Percentiles rank a stretch among this genome's conserved stretches.
phyloP scores from a whole-genome alignment of 345 rosid species.

The Erucastrum elatum region DNA sequence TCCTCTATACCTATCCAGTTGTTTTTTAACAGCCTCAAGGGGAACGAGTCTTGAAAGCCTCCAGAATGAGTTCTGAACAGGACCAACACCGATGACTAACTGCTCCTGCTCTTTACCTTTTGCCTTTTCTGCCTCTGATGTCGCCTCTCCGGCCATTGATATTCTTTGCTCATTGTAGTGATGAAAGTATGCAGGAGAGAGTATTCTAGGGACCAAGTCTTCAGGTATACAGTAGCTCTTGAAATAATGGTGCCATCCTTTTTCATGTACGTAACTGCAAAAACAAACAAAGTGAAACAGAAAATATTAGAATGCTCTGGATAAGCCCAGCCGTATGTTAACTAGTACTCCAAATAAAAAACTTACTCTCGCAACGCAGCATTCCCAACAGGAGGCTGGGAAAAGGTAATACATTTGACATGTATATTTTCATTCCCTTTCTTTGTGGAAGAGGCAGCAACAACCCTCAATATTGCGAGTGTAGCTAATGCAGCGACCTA shows the following conservation, averaged over 20 bases:
- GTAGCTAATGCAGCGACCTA: slow-evolving; percentile 98
- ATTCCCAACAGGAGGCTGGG: slow-evolving; percentile 96
- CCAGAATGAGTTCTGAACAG: slow-evolving; percentile 91
- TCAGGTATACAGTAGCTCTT: slow-evolving; percentile 97
- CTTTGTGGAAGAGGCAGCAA: slow-evolving; percentile 72
- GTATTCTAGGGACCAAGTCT: slow-evolving; percentile 89
- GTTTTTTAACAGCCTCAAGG: slow-evolving; percentile 65
- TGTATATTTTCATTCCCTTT: slow-evolving; percentile 68
- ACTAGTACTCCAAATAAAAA: not conserved
- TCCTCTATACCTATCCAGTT: slow-evolving; percentile 59
- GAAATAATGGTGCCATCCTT: slow-evolving; percentile 94
- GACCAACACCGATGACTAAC: slow-evolving; percentile 90
- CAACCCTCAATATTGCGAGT: slow-evolving; percentile 90
- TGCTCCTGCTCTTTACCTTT: slow-evolving; percentile 63
- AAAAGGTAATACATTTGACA: slow-evolving; percentile 92
- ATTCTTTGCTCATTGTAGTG: slow-evolving; percentile 76
- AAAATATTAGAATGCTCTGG: not conserved
- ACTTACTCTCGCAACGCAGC: slow-evolving; percentile 92
- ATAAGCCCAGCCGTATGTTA: slow-evolving; percentile 16
- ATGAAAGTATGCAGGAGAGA: slow-evolving; percentile 97
- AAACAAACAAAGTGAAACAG: slow-evolving; percentile 1
- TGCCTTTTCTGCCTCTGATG: slow-evolving; percentile 47
- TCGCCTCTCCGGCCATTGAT: slow-evolving; percentile 47
- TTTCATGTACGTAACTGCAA: slow-evolving; percentile 78
- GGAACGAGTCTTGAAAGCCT: slow-evolving; percentile 94